Evolutionary conservation across 768 basidiomycete genomes (phyloP), one percentile per base, ranked within the genome.

Genomic region (Phylloporus scabripes): DNA sequence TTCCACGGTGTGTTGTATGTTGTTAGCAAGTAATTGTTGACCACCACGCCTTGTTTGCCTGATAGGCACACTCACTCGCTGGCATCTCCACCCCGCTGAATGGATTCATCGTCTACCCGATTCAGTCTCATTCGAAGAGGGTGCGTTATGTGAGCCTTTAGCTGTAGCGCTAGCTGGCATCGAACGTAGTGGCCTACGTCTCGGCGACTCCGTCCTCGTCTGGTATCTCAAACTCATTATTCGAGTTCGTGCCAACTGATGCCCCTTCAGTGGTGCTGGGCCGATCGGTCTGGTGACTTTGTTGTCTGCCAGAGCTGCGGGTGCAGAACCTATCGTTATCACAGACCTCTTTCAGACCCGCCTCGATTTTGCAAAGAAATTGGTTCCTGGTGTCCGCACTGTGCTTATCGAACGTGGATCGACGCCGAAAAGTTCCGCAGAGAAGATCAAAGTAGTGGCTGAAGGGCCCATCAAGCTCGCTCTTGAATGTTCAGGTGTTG

Each of bases 141-240:
- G 83, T 11, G 72, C 83, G 0, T 70, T 85, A 26, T 83, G 83
- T 55, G 83, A 85, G 52, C 83, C 83, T 11, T 64, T 85, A 24
- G 77, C 82, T 3, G 83, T 85, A 18, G 83, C 82, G 7, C 66
- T 85, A 7, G 83, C 83, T 1, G 83, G 82, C 21, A 78, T 85
- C 26, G 82, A 84, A 46, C 79, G 83, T 31, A 72, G 82, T 37
- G 76, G 74, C 17, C 74, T 85, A 39, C 75, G 81, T 34, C 80
- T 85, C 24, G 83, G 83, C 6, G 82, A 85, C 58, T 74, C 81
- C 8, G 63, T 77, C 41, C 70, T 85, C 18, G 73, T 85, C 52
- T 83, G 82, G 82, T 82, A 65, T 15, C 7, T 34, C 26, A 7
- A 29, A 26, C 18, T n/a, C 37, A 21, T 34, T 8, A 5, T 23